Conservation (phyloP, 495 filamentous ascomycete species). For the Penicillium taxi region DNA sequence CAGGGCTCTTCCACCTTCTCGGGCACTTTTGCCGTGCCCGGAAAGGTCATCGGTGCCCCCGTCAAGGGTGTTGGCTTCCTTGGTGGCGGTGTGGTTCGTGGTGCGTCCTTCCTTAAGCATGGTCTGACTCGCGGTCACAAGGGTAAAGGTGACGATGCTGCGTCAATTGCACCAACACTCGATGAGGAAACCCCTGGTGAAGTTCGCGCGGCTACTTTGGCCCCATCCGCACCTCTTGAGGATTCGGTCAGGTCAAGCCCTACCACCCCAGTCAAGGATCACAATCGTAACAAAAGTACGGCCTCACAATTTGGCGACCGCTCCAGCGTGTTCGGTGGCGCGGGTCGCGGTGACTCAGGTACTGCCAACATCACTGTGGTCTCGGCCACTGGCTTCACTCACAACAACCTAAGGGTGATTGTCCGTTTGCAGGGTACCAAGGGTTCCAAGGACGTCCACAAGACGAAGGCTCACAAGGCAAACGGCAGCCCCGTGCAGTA, state of each 20-base stretch:
- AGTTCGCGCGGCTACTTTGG: constrained; percentile 28
- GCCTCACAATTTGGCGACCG: constrained; percentile 42
- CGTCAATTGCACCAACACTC: constrained; percentile 8
- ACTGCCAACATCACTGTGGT: constrained; percentile 74
- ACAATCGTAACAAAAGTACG: constrained; percentile 61
- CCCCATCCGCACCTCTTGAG: constrained; percentile 26
- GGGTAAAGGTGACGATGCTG: constrained; percentile 53
- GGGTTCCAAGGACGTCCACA: constrained; percentile 68
- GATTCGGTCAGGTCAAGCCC: constrained; percentile 30
- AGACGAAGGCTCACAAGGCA: constrained; percentile 72
- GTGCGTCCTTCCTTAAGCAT: constrained; percentile 77
- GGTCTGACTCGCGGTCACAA: constrained; percentile 50
- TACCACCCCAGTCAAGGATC: constrained; percentile 34
- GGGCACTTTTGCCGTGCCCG: constrained; percentile 84
- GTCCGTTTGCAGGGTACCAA: constrained; percentile 59
- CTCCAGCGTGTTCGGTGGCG: constrained; percentile 43
- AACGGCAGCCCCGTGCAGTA: constrained; percentile 50
- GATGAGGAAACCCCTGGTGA: constrained; percentile 30
- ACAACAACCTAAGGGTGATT: constrained; percentile 72
- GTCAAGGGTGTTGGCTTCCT: constrained; percentile 82
- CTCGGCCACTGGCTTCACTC: constrained; percentile 70
- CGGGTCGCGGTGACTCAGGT: constrained; percentile 53
- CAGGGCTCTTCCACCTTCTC: constrained; percentile 91
- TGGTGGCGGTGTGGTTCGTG: constrained; percentile 75
- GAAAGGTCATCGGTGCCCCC: constrained; percentile 86